Conservation (phyloP, 1,284 basidiomycete genomes). For the Phellinidium pouzarii region DNA sequence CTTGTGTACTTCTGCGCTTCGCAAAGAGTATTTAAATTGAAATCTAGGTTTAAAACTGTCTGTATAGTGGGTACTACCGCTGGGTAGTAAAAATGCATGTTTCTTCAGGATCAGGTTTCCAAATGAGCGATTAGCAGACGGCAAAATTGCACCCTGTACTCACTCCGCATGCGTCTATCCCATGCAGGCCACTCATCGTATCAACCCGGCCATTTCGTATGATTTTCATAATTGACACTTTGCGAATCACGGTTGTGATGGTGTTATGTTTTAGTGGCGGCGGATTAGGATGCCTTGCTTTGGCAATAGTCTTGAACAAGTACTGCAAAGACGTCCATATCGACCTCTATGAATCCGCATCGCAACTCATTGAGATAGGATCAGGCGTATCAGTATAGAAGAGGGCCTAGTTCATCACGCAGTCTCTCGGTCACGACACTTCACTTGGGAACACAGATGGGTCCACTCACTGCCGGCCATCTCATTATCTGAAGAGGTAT, state of each 20-base stretch:
- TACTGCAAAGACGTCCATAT: slow-evolving; percentile 25
- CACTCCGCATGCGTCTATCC: too few species aligned
- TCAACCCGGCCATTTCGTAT: slow-evolving; percentile 12
- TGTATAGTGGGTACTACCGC: too few species aligned
- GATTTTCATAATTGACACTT: neutral
- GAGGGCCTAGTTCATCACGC: slow-evolving; percentile 32
- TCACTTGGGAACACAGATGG: slow-evolving; percentile 26
- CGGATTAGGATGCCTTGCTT: slow-evolving; percentile 33
- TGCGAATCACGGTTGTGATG: neutral
- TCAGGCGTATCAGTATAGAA: slow-evolving; percentile 35
- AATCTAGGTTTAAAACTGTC: too few species aligned
- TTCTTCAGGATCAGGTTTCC: too few species aligned
- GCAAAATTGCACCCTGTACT: too few species aligned
- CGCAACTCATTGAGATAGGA: slow-evolving; percentile 32
- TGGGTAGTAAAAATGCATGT: too few species aligned
- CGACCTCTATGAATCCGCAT: slow-evolving; percentile 32
- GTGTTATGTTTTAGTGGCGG: slow-evolving; percentile 26
- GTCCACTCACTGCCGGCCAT: too few species aligned
- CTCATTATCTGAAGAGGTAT: too few species aligned
- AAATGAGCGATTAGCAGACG: too few species aligned
- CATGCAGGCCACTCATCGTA: slow-evolving; percentile 8
- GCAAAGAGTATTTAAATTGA: too few species aligned
- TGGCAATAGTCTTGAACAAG: slow-evolving; percentile 30
- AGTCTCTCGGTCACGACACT: slow-evolving; percentile 30
- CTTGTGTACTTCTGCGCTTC: too few species aligned